Conservation (phyloP, 2,329 filamentous ascomycete genomes). For the Xylaria sp. region DNA sequence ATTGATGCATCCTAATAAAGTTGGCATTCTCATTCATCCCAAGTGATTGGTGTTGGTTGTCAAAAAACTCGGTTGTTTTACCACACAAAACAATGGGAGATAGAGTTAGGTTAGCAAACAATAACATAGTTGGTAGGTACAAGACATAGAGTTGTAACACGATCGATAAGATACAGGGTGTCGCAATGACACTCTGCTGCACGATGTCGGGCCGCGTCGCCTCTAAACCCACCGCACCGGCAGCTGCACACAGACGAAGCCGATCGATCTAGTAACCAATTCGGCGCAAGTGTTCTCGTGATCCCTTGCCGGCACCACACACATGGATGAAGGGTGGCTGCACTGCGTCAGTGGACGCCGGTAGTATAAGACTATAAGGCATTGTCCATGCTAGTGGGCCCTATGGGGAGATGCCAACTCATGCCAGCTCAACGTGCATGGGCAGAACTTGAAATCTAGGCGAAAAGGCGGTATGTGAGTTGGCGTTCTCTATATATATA, state of each 20-base stretch:
- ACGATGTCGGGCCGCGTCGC: conserved; percentile 31
- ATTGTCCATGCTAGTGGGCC: conserved; percentile 48
- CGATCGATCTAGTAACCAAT: conserved; percentile 31
- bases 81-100: background rate
- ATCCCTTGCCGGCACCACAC: conserved; percentile 29
- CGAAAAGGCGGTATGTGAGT: conserved; percentile 52
- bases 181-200: conserved; percentile 33
- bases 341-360: conserved; percentile 34
- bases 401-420: conserved; percentile 51
- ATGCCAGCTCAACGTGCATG: conserved; percentile 53
- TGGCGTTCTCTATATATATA: conserved; percentile 36
- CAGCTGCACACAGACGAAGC: conserved; percentile 30
- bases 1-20: background rate
- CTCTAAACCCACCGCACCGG: conserved; percentile 25
- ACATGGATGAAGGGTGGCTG: conserved; percentile 37
- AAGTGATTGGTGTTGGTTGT: conserved; percentile 1
- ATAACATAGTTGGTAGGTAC: conserved; percentile 12
- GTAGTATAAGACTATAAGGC: conserved; percentile 41
- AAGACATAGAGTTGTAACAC: conserved; percentile 3
- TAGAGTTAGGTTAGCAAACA: background rate
- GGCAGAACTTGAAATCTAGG: conserved; percentile 47
- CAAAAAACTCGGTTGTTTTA: background rate
- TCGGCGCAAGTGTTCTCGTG: conserved; percentile 25
- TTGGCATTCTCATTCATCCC: background rate
- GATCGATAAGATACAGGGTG: conserved; percentile 12